phyloP scores from a whole-genome alignment of 129 eudicot species.

The Tanacetum coccineum region DNA sequence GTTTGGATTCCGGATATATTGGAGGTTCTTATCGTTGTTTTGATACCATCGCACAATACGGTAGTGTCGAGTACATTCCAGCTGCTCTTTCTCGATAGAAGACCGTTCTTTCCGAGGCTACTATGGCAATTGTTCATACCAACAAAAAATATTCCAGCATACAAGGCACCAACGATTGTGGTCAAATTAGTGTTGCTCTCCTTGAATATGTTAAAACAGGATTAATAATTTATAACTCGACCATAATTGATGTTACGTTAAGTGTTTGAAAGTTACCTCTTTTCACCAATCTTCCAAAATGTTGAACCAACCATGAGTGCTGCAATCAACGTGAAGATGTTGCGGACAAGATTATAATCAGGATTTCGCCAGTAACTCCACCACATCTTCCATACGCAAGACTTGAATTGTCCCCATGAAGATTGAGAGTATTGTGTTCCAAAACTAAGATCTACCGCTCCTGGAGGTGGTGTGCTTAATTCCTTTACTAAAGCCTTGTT shows the following conservation, averaged over 20 bases:
- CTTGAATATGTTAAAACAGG: slow-evolving; percentile 22
- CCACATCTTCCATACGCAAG: slow-evolving; percentile 86
- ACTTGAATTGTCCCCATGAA: slow-evolving; percentile 62
- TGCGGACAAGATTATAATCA: slow-evolving; percentile 72
- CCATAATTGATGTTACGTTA: not conserved
- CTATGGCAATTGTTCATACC: slow-evolving; percentile 64
- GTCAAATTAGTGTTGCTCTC: slow-evolving; percentile 37
- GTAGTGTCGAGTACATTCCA: slow-evolving; percentile 86
- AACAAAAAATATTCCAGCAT: slow-evolving; percentile 56
- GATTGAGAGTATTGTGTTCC: slow-evolving; percentile 60
- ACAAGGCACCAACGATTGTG: slow-evolving; percentile 72
- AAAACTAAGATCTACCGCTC: slow-evolving; percentile 57
- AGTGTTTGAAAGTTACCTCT: slow-evolving; percentile 38
- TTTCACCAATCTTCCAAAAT: slow-evolving; percentile 70
- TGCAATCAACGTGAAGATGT: slow-evolving; percentile 60
- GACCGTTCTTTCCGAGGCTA: slow-evolving; percentile 74
- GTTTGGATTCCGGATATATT: too few relatives aligned
- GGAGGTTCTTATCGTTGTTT: too few relatives aligned
- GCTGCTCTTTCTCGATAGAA: slow-evolving; percentile 88
- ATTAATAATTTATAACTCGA: not conserved
- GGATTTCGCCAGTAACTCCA: slow-evolving; percentile 95
- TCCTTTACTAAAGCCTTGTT: slow-evolving; percentile 58
- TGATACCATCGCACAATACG: slow-evolving; percentile 73
- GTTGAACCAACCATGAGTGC: slow-evolving; percentile 68
- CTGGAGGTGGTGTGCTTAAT: slow-evolving; percentile 54